Base-by-base conservation (phyloP, 2,329 filamentous ascomycete genomes). In the Colletotrichum lupini region DNA sequence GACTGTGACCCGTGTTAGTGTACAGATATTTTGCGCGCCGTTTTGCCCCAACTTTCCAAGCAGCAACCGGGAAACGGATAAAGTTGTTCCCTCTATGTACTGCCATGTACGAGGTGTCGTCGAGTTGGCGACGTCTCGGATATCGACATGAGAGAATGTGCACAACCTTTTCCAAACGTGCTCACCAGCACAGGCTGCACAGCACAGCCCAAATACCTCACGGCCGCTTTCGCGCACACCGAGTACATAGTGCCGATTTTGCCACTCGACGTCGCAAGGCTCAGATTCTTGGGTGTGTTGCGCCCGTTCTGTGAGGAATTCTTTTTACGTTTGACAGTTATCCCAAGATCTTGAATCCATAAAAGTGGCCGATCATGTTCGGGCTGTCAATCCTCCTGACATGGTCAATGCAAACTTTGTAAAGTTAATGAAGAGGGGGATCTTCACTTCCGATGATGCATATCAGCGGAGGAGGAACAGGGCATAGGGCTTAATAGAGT, bases 71-170 rank as follows among this genome's bases (percentile, higher is more conserved):
- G 49, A 16, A 52, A 52, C 57, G 49, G 52, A 35, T 42, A 16
- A 63, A 58, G 52, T 55, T 52, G 28, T 49, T n/a, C 26, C 32
- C 58, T 26, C 30, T 28, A 26, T 26, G 26, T 26, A 37, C 69
- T 16, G 37, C 37, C 14, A 16, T 42, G 37, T 42, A 16, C 37
- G 12, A 22, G 64, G 57, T 42, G 49, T 30, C 11, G 28, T 52
- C 49, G 46, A 19, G 53, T 58, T 55, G 24, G 69, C 37, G 22
- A 32, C 52, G 69, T 68, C 65, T 72, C 69, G 42, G 52, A 72
- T 63, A 63, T 72, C 69, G 37, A 58, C 58, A 22, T 24, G 37
- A 57, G 32, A 24, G 53, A 58, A 57, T 52, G 24, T 22, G 22
- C 30, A 37, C 56, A 24, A 28, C 28, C 52, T 68, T 68, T 53